phyloP scores from a whole-genome alignment of 352 stramenopile genomes.

The Pythium myriotylum region DNA sequence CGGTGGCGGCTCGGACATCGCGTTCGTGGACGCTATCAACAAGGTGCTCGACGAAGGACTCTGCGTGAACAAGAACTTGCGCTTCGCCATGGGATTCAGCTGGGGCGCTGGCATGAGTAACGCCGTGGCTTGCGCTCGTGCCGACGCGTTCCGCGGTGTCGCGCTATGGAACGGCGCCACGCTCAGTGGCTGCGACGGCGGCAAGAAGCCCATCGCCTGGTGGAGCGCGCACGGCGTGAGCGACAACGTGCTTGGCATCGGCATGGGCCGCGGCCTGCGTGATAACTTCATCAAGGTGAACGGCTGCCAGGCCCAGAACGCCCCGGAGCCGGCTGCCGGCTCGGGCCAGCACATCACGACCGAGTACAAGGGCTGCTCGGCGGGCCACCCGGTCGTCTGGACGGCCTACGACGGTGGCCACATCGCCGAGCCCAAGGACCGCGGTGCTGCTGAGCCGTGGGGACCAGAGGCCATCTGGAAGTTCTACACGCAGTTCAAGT shows the following conservation, averaged over 20 bases:
- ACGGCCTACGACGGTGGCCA: conserved; percentile 40
- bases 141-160: conserved; percentile 32
- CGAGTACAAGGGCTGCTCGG: conserved; percentile 35
- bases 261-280: conserved; percentile 26
- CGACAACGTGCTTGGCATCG: conserved; percentile 32
- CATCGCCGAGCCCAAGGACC: conserved; percentile 31
- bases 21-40: conserved; percentile 32
- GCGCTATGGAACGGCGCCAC: conserved; percentile 27
- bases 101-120: conserved; percentile 36
- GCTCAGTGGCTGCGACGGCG: conserved; percentile 28
- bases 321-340: conserved; percentile 21
- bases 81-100: conserved; percentile 43
- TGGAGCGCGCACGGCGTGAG: conserved; percentile 31
- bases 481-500: conserved; percentile 36
- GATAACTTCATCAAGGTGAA: conserved; percentile 38
- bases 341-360: conserved; percentile 41
- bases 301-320: conserved; percentile 32
- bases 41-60: conserved; percentile 30
- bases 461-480: conserved; percentile 30
- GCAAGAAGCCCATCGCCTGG: conserved; percentile 28
- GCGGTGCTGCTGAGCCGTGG: conserved; percentile 22
- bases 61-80: conserved; percentile 36
- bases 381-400: conserved; percentile 29
- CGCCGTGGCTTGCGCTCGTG: conserved; percentile 27
- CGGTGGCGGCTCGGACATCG: conserved; percentile 30